Percentiles rank a stretch among this genome's conserved stretches.
Evolutionary conservation across 164 flowering plant species (phyloP).

Genomic region (Macadamia integrifolia): DNA sequence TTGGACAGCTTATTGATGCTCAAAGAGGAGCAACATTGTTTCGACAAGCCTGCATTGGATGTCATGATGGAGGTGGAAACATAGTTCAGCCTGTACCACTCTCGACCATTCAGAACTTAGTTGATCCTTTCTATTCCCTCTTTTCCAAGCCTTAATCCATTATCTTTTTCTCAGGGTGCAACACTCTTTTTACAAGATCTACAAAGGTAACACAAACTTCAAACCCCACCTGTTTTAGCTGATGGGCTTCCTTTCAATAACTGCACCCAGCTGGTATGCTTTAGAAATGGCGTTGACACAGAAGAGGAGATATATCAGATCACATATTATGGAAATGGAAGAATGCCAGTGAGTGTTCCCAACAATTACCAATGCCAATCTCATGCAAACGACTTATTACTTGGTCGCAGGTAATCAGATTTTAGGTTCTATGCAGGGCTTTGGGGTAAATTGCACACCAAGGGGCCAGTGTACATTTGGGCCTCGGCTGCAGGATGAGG

Average conservation of each 20-base stretch:
- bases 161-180: constrained; percentile 51
- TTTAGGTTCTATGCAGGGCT: no score
- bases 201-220: constrained; percentile 37
- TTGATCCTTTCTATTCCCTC: not conserved
- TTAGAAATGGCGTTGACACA: constrained; percentile 69
- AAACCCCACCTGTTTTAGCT: not conserved
- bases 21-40: constrained; percentile 65
- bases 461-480: no score
- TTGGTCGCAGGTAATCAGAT: not conserved
- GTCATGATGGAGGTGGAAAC: constrained; percentile 91
- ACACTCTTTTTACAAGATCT: constrained; percentile 74
- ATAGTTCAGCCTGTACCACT: constrained; percentile 72
- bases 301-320: constrained; percentile 65
- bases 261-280: not conserved
- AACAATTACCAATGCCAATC: constrained; percentile 4
- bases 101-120: not conserved
- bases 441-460: no score
- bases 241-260: constrained; percentile 4
- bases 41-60: constrained; percentile 71
- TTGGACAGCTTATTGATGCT: constrained; percentile 41
- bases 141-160: constrained; percentile 3
- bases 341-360: constrained; percentile 71
- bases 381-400: not conserved
- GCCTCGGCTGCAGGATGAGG: no score
- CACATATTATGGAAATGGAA: constrained; percentile 80